Evolutionary conservation across 495 filamentous ascomycete genomes (phyloP), one percentile per base, ranked within the genome.

Genomic region (Aspergillus diversus): DNA sequence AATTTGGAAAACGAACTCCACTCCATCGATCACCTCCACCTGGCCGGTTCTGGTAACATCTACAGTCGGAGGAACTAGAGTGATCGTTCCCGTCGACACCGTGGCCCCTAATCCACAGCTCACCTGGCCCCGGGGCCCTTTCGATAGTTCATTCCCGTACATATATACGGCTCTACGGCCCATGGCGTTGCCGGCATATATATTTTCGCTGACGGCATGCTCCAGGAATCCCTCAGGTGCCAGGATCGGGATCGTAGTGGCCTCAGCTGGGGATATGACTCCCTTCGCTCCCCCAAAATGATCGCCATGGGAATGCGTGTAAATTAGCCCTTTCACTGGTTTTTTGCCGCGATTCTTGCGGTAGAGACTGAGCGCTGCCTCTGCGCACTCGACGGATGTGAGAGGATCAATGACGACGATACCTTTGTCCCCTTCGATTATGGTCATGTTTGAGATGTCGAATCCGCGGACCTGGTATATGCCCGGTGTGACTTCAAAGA

Each of bases 301-400:
- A 39, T 73, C 71, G n/a, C 59, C 51, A 34, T 71, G 69, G 1
- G 71, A 73, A 42, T 73, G 71, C 0, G 71, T 65, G 56, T 73
- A 73, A 16, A 73, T 68, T 21, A 73, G 27, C 0, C 42, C 71
- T 0, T 59, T 71, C 33, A 73, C 60, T 7, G 57, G 59, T 7
- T 69, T 46, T 8, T 43, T 5, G 8, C 56, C 60, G 17, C 66
- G 66, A 33, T 66, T 57, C 16, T 61, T 46, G 12, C 61, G 61
- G 50, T 73, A 73, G 0, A 73, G 60, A 5, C 55, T 39, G 1
- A 73, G 17, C 5, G 63, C 71, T 3, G 62, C 60, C 5, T 60
- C 56, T 16, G 58, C 66, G 39, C 47, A 57, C 50, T 73, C 71
- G 3, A 27, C 49, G 1, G 66, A 68, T 0, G 63, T 69, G 0